These are phyloP conservation scores for Euphorbia tirucalli DNA, from an alignment of 345 rosid species.

Conservation along the genomic window DNA sequence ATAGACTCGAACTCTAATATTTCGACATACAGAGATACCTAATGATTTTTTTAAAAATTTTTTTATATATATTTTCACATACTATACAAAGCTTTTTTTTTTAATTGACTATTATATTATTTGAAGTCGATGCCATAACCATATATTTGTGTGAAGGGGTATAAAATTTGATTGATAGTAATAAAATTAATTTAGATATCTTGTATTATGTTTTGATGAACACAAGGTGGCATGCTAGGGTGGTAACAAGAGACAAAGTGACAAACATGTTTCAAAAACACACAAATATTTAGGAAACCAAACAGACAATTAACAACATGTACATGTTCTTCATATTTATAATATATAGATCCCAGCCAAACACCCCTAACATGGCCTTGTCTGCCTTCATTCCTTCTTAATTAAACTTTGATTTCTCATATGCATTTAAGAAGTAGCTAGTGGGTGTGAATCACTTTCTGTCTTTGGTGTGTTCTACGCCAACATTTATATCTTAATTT, in stretches of 20 bases:
- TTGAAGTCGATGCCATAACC: too few species aligned
- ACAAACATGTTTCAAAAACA: slow-evolving; percentile 63
- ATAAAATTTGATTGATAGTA: too few species aligned
- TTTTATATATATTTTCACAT: too few species aligned
- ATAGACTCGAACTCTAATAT: too few species aligned
- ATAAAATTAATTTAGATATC: too few species aligned
- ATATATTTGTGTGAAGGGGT: too few species aligned
- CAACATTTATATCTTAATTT: slow-evolving; percentile 3
- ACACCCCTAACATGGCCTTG: slow-evolving; percentile 60
- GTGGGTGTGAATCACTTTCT: background rate
- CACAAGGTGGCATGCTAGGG: background rate
- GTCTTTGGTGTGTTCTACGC: background rate
- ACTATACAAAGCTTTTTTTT: too few species aligned
- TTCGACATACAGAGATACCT: too few species aligned
- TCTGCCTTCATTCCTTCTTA: slow-evolving; percentile 17
- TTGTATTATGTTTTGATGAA: background rate
- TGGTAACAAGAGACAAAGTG: slow-evolving; percentile 32
- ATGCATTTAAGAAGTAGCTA: too few species aligned
- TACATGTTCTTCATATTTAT: slow-evolving; percentile 8
- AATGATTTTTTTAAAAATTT: too few species aligned
- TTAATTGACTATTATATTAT: too few species aligned
- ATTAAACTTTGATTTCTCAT: background rate
- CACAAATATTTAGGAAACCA: slow-evolving; percentile 24
- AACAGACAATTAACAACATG: slow-evolving; percentile 31
- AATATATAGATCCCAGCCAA: slow-evolving; percentile 24